These are phyloP conservation scores for Cladophialophora immunda DNA, from an alignment of 2,329 filamentous ascomycete genomes.

Conservation along the genomic window DNA sequence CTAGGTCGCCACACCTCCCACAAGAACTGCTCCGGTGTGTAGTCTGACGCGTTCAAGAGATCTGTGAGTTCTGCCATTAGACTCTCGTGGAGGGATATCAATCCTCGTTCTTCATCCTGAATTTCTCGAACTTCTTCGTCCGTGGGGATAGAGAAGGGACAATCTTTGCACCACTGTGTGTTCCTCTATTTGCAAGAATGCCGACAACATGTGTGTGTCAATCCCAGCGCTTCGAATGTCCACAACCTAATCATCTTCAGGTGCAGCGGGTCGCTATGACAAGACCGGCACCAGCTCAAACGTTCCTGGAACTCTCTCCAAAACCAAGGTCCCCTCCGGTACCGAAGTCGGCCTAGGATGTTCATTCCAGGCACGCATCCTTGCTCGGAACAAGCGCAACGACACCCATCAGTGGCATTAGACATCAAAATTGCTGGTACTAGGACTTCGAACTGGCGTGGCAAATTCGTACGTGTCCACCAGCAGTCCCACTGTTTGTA, in stretches of 20 bases:
- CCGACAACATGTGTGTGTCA: constrained; percentile 23
- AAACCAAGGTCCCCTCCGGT: background rate
- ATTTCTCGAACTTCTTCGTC: constrained; percentile 16
- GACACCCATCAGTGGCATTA: constrained; percentile 7
- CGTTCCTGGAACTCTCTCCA: too few relatives aligned
- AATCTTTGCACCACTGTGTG: background rate
- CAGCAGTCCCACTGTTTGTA: too few relatives aligned
- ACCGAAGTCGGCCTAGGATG: background rate
- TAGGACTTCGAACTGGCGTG: background rate
- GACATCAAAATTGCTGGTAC: constrained; percentile 3
- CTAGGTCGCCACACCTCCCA: constrained; percentile 4
- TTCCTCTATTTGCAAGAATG: too few relatives aligned
- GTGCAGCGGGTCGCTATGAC: background rate
- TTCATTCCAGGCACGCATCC: constrained; percentile 7
- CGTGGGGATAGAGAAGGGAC: constrained; percentile 3
- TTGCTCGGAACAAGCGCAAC: constrained; percentile 16
- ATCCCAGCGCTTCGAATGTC: constrained; percentile 6
- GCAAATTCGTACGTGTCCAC: too few relatives aligned
- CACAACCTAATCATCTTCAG: background rate
- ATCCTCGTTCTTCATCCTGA: constrained; percentile 8
- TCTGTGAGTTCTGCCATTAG: constrained; percentile 1
- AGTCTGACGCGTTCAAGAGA: background rate
- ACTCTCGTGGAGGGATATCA: constrained; percentile 5
- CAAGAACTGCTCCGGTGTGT: background rate
- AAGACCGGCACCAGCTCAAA: too few relatives aligned